Evolutionary conservation across 140 eudicot species (phyloP).

Genomic region (Ambrosia hybrid): DNA sequence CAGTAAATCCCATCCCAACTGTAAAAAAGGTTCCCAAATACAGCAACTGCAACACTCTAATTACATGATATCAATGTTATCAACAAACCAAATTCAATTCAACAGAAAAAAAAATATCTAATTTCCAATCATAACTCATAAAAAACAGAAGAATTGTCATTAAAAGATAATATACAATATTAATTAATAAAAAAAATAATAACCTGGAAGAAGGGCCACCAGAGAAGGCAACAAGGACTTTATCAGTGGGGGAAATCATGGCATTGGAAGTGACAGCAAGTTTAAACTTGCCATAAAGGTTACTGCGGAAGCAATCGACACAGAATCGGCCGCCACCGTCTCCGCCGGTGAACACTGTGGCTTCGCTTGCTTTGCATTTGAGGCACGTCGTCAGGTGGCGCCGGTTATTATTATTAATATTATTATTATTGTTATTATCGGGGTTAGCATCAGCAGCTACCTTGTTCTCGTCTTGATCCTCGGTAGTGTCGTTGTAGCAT

Average conservation of each 20-base stretch:
- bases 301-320: slow-evolving; percentile 68
- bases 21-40: background rate
- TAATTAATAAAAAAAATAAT: background rate
- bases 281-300: slow-evolving; percentile 81
- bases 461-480: slow-evolving; percentile 18
- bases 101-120: too few relatives aligned
- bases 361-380: slow-evolving; percentile 70
- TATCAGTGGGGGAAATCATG: slow-evolving; percentile 86
- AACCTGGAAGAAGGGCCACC: slow-evolving; percentile 92
- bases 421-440: background rate
- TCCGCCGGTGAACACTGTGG: slow-evolving; percentile 51
- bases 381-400: slow-evolving; percentile 44
- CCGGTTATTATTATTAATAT: slow-evolving; percentile 13
- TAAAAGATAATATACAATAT: background rate
- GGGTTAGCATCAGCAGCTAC: slow-evolving; percentile 2
- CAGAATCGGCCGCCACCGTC: slow-evolving; percentile 65
- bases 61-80: background rate
- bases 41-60: background rate
- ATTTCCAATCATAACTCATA: too few relatives aligned
- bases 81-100: too few relatives aligned
- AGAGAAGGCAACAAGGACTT: slow-evolving; percentile 90
- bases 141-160: background rate
- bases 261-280: slow-evolving; percentile 84
- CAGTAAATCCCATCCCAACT: background rate
- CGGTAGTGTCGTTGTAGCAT: slow-evolving; percentile 48